Percentiles rank a stretch among this genome's conserved stretches.
Conservation (phyloP, 441 rosid species). For the Theobroma grandiflorum region DNA sequence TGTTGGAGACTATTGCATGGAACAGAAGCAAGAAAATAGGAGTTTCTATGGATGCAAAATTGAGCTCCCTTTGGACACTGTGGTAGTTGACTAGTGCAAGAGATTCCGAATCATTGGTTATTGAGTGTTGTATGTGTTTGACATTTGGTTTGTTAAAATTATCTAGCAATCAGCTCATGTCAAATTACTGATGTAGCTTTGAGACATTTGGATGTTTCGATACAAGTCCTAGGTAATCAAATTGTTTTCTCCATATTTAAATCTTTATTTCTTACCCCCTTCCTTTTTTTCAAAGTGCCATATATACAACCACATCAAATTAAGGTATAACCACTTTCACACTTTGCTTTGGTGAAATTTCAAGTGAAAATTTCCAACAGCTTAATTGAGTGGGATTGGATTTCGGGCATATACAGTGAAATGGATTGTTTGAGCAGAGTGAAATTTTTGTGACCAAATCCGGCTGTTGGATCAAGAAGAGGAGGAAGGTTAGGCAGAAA, state of each 20-base stretch:
- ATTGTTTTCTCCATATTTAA: not conserved
- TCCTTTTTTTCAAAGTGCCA: too few species aligned
- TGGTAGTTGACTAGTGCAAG: not conserved
- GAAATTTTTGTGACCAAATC: too few species aligned
- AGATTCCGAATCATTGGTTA: not conserved
- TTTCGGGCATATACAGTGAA: too few species aligned
- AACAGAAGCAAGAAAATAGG: constrained; percentile 7
- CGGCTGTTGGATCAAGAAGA: too few species aligned
- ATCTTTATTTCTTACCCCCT: not conserved
- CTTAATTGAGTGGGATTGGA: too few species aligned
- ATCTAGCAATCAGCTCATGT: not conserved
- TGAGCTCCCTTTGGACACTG: constrained; percentile 4
- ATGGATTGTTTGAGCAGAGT: too few species aligned
- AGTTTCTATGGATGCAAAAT: constrained; percentile 1
- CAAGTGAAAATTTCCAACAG: too few species aligned
- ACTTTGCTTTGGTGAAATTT: too few species aligned
- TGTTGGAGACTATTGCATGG: not conserved
- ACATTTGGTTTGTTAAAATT: constrained; percentile 1
- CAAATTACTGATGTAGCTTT: not conserved
- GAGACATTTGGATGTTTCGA: not conserved
- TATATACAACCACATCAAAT: too few species aligned
- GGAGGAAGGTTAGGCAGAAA: too few species aligned
- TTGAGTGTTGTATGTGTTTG: constrained; percentile 16
- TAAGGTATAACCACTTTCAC: too few species aligned
- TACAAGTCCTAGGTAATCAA: not conserved